Conservation (phyloP, 2,329 filamentous ascomycete genomes). For the Ophiostoma quercus region DNA sequence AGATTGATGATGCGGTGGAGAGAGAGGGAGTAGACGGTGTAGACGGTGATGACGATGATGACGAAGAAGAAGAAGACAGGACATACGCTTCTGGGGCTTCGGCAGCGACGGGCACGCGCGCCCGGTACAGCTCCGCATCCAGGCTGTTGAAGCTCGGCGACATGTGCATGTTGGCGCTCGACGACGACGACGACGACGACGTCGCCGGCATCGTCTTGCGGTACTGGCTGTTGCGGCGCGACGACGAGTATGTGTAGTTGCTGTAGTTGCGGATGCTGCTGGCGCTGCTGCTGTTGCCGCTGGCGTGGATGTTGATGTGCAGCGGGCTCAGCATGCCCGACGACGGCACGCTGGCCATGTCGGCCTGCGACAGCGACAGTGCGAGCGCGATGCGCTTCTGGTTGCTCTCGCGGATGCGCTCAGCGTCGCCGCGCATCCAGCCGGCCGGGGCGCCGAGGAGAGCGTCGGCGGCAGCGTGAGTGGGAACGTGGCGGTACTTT, state of each 20-base stretch:
- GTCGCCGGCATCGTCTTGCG: slow-evolving; percentile 11
- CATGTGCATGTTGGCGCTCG: slow-evolving; percentile 25
- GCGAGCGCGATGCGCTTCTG: slow-evolving; percentile 44
- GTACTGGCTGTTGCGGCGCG: slow-evolving; percentile 12
- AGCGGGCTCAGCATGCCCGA: slow-evolving; percentile 24
- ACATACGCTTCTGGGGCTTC: slow-evolving; percentile 9
- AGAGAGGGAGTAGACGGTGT: neutral
- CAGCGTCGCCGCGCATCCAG: slow-evolving; percentile 45
- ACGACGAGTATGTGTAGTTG: slow-evolving; percentile 2
- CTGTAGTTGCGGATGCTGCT: slow-evolving; percentile 11
- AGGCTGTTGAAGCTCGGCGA: slow-evolving; percentile 27
- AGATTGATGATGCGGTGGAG: neutral
- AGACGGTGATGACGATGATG: neutral
- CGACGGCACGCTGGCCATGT: neutral
- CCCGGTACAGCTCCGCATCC: slow-evolving; percentile 23
- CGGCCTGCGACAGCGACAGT: too few species aligned
- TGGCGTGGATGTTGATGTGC: slow-evolving; percentile 22
- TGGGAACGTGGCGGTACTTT: slow-evolving; percentile 58
- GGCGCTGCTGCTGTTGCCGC: slow-evolving; percentile 16
- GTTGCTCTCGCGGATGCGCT: slow-evolving; percentile 48
- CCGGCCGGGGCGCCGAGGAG: slow-evolving; percentile 49
- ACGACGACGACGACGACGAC: slow-evolving; percentile 22
- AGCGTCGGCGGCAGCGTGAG: slow-evolving; percentile 56
- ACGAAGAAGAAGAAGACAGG: neutral
- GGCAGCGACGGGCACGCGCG: neutral